A percentile compares a stretch with the other conserved stretches of the same genome.
Evolutionary conservation across 768 basidiomycete species (phyloP).

Genomic region (Termitomyces sp.): DNA sequence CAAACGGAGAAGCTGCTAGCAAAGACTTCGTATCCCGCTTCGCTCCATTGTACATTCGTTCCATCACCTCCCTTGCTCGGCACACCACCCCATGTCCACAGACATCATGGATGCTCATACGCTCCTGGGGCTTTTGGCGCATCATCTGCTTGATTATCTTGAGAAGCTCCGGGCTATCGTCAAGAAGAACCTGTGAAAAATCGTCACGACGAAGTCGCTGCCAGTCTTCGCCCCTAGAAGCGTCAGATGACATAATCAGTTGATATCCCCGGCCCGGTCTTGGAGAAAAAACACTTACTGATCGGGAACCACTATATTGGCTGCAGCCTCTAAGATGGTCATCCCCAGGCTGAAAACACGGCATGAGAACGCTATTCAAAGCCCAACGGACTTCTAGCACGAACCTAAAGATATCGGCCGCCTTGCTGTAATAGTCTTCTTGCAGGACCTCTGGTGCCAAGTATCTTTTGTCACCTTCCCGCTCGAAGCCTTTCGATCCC

Average conservation of each 20-base stretch:
- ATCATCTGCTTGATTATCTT: slow-evolving; percentile 74
- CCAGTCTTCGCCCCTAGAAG: slow-evolving; percentile 84
- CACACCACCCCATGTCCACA: slow-evolving; percentile 59
- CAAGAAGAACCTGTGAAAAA: slow-evolving; percentile 79
- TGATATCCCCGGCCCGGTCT: slow-evolving; percentile 16
- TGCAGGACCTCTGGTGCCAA: slow-evolving; percentile 94
- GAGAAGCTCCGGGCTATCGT: slow-evolving; percentile 61
- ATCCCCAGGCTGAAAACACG: slow-evolving; percentile 75
- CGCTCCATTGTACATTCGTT: slow-evolving; percentile 35
- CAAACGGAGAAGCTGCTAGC: slow-evolving; percentile 60
- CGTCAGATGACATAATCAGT: slow-evolving; percentile 24
- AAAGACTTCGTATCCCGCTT: slow-evolving; percentile 31
- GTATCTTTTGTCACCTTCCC: slow-evolving; percentile 97
- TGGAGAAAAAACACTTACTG: slow-evolving; percentile 57
- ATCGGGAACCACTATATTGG: slow-evolving; percentile 96
- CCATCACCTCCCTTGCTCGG: slow-evolving; percentile 65
- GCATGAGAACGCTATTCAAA: slow-evolving; percentile 33
- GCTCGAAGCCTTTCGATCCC: slow-evolving; percentile 60
- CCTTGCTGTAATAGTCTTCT: slow-evolving; percentile 79
- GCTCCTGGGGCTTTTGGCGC: slow-evolving; percentile 59
- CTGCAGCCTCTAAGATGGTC: slow-evolving; percentile 91
- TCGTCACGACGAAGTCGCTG: slow-evolving; percentile 89
- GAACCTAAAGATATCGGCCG: slow-evolving; percentile 96
- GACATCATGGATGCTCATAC: slow-evolving; percentile 55
- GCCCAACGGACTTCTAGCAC: slow-evolving; percentile 31